A percentile compares a stretch with the other conserved stretches of the same genome.
Conservation (phyloP, 495 filamentous ascomycete species). For the Annulohypoxylon bovei region DNA sequence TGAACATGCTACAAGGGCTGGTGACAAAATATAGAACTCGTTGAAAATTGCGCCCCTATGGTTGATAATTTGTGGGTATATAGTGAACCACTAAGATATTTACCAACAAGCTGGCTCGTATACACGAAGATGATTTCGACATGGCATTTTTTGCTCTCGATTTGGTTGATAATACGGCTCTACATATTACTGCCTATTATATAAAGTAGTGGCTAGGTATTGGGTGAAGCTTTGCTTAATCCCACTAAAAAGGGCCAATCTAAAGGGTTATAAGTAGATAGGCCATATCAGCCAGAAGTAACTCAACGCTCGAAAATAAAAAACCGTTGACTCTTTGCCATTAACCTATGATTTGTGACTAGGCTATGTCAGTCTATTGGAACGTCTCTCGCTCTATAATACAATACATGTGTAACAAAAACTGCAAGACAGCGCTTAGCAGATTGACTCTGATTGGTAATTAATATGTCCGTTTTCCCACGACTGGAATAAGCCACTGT, state of each 20-base stretch:
- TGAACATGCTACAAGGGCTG: not conserved
- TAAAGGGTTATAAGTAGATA: no score
- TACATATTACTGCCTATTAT: no score
- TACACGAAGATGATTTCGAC: not conserved
- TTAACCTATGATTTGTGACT: slow-evolving; percentile 1
- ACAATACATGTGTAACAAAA: slow-evolving; percentile 13
- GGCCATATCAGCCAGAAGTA: not conserved
- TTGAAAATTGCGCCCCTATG: not conserved
- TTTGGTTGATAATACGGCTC: not conserved
- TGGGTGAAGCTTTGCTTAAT: not conserved
- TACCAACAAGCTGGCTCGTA: not conserved
- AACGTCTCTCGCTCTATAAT: slow-evolving; percentile 15
- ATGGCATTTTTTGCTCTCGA: not conserved
- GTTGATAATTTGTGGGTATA: not conserved
- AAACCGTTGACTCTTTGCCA: not conserved
- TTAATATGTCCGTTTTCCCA: slow-evolving; percentile 5
- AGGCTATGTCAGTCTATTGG: slow-evolving; percentile 1
- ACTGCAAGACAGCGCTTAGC: slow-evolving; percentile 10
- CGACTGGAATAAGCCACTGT: not conserved
- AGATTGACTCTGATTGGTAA: slow-evolving; percentile 14
- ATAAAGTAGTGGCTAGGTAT: no score
- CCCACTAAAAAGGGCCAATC: not conserved
- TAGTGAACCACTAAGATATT: not conserved
- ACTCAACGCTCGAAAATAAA: not conserved
- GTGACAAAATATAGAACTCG: not conserved